A percentile compares a stretch with the other conserved stretches of the same genome.
Evolutionary conservation across 805 yeast species (phyloP).

Genomic region (Priceomyces haplophilus): DNA sequence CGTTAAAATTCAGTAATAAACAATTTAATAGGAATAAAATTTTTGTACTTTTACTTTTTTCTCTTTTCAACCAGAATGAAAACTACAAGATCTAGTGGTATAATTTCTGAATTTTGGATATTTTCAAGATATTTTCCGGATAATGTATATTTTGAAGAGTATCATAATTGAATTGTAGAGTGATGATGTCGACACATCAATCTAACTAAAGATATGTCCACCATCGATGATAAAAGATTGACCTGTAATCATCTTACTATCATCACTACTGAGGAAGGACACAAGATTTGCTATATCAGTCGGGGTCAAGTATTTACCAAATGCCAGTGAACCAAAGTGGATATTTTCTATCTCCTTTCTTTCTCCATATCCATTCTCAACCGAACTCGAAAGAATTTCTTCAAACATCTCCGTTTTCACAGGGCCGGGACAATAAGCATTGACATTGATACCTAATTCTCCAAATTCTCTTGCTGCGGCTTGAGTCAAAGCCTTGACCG

Average conservation of each 20-base stretch:
- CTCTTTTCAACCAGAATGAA: no score
- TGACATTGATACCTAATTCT: conserved; percentile 30
- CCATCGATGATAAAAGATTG: conserved; percentile 46
- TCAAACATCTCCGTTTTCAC: conserved; percentile 42
- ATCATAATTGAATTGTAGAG: no score
- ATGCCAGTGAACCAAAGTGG: background rate
- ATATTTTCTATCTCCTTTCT: background rate
- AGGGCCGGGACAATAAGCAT: conserved; percentile 47
- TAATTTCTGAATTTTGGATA: no score
- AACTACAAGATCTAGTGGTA: no score
- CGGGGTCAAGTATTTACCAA: background rate
- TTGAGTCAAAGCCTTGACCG: conserved; percentile 42
- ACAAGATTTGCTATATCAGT: conserved; percentile 43
- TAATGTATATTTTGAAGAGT: no score
- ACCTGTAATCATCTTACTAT: conserved; percentile 37
- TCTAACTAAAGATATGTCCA: conserved; percentile 17
- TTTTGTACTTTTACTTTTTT: no score
- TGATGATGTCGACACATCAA: no score
- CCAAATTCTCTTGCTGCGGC: conserved; percentile 39
- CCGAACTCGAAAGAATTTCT: conserved; percentile 34
- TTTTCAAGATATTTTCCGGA: no score
- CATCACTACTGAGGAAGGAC: conserved; percentile 37
- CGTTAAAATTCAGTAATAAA: no score
- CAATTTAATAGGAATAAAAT: no score
- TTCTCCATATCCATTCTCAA: conserved; percentile 18